Base-by-base conservation (phyloP, 1,139 yeast species). In the Nakaseomyces sp. region DNA sequence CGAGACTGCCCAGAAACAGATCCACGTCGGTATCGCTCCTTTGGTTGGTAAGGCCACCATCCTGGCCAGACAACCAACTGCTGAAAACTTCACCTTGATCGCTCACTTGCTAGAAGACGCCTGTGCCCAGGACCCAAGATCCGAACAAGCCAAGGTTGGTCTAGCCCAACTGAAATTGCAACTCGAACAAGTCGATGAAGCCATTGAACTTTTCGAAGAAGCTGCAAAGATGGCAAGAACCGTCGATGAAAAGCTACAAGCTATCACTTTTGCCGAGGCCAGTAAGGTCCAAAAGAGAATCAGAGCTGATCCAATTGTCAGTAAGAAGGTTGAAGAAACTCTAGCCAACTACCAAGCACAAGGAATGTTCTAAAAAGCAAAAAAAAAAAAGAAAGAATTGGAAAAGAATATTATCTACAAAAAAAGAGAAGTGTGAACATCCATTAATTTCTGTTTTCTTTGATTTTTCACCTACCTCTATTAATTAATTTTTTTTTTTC, bases 261-360 rank as follows among this genome's bases (percentile, higher is more conserved):
- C 95, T 44, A 80, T 88, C 50, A 81, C 93, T 29, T 83, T 85
- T 57, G 89, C 93, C 48, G 95, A 86, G 67, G 96, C 95, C 51
- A 77, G 85, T 44, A 81, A 81, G 65, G 77, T 82, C 72, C 93
- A 83, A 69, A 69, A 77, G 59, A 76, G 78, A 62, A 75, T 83
- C 55, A 79, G 73, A 64, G 65, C 72, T 45, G 88, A 81, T 60
- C 83, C 84, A 40, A 63, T 72, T 31, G 72, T 81, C 46, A 64
- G 65, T 47, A 56, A 60, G 17, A 70, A 69, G 54, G 65, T 72
- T 48, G 60, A 66, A 41, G 71, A 70, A 54, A 55, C 72, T 37
- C 46, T 70, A 50, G 63, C 63, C 31, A 52, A 55, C 41, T 54
- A 54, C 44, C 54, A 51, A 42, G 57, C 57, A 19, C 57, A 54